Base-by-base conservation (phyloP, 257 asterid species). In the Capsicum rhomboideum region DNA sequence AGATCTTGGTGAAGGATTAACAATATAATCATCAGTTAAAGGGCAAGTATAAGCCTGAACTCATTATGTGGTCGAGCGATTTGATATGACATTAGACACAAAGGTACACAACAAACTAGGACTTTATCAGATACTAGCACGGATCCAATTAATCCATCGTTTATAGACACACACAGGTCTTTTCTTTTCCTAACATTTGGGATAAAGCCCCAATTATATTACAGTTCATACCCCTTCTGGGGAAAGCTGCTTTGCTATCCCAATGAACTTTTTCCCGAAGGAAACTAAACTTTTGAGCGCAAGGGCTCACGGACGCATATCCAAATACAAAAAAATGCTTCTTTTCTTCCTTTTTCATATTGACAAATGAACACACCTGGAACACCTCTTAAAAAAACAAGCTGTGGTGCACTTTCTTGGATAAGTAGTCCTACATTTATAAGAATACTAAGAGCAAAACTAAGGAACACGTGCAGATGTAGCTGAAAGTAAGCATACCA, bases 401-500 rank as follows among this genome's bases (percentile, higher is more conserved):
- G 58, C 12, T 77, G 44, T 28, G 26, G 82, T 50, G 42, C 46
- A 26, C 44, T 49, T 14, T 77, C 28, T 44, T 9, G 28, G 44
- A 77, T 50, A 8, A 16, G n/a, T 34, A 0, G 14, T 28, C 46
- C 63, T 10, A 77, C 34, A 4, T 28, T 29, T 16, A 75, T 16
- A 34, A 77, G 82, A 77, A 20, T 74, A 74, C 8, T 20, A 42
- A 42, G 79, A 26, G 26, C 44, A 79, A 28, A 42, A 55, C 26
- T 44, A 28, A 63, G 54, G 34, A 37, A 83, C 56, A 83, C 34
- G 42, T 14, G 58, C 28, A 49, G 72, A 83, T 44, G 55, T 49
- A 55, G 40, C 49, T 50, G 40, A 40, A 67, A n/a, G 12, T 59
- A 31, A 84, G 82, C 90, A 78, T 87, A 96, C 99, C 99, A 94